Percentiles rank a stretch among this genome's conserved stretches.
phyloP scores from a whole-genome alignment of 345 rosid species.

The Leavenworthia alabamica region DNA sequence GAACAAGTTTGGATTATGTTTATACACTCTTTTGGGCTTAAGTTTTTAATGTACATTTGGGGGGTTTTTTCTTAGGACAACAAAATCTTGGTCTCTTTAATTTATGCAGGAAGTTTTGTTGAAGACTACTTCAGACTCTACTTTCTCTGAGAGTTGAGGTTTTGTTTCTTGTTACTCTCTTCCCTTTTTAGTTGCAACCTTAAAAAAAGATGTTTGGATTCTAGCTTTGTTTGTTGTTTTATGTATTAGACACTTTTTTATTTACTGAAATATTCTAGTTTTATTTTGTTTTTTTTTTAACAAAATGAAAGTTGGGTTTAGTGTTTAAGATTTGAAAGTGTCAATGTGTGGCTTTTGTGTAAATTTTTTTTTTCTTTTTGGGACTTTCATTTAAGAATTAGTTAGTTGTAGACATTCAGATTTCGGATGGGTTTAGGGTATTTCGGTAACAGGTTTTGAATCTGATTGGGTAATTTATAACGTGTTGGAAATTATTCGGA shows the following conservation, averaged over 20 bases:
- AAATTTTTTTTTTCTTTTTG: no score
- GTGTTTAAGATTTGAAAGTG: no score
- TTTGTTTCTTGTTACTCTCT: conserved; percentile 18
- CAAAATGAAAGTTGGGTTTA: no score
- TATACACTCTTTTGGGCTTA: conserved; percentile 35
- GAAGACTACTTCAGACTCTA: background rate
- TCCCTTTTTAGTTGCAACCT: background rate
- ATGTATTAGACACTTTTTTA: background rate
- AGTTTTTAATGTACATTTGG: conserved; percentile 31
- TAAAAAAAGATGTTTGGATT: background rate
- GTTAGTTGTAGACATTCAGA: no score
- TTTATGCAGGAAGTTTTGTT: conserved; percentile 25
- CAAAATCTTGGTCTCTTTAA: background rate
- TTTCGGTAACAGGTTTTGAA: no score
- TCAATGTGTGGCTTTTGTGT: no score
- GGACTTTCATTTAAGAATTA: no score
- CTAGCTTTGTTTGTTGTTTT: conserved; percentile 11
- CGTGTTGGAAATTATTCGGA: no score
- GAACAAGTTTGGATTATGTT: conserved; percentile 33
- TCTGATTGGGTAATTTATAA: no score
- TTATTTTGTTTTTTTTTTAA: background rate
- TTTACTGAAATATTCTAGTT: background rate
- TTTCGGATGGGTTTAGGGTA: no score
- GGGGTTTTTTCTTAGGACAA: background rate
- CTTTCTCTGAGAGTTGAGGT: conserved; percentile 8